phyloP scores from a whole-genome alignment of 768 basidiomycete species.

The Collybia sp. region DNA sequence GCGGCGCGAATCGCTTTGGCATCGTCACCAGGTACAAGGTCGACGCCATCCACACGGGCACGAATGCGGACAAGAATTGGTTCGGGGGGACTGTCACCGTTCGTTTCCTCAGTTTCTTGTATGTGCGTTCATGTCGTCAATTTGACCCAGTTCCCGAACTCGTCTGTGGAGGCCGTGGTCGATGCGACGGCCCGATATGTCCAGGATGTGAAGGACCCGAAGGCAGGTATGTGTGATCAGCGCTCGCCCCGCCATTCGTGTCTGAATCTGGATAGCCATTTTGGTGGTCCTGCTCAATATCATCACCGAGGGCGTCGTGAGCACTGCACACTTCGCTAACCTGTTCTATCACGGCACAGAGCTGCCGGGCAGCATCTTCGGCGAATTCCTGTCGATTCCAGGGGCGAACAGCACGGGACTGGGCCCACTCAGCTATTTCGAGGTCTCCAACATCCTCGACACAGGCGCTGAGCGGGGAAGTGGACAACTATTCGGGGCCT shows the following conservation, averaged over 20 bases:
- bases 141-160: slow-evolving; percentile 25
- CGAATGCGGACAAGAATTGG: slow-evolving; percentile 27
- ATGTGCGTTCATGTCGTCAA: too few species aligned
- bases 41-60: slow-evolving; percentile 32
- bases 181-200: slow-evolving; percentile 32
- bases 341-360: slow-evolving; percentile 32
- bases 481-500: slow-evolving; percentile 29
- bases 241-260: background rate
- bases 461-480: slow-evolving; percentile 21
- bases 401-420: slow-evolving; percentile 15
- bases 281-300: slow-evolving; percentile 18
- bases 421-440: slow-evolving; percentile 29
- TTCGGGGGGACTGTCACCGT: slow-evolving; percentile 35
- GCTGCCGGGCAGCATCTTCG: slow-evolving; percentile 27
- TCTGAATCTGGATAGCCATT: slow-evolving; percentile 14
- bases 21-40: slow-evolving; percentile 41
- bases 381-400: slow-evolving; percentile 34
- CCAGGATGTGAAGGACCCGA: slow-evolving; percentile 29
- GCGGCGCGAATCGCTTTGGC: slow-evolving; percentile 40
- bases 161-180: slow-evolving; percentile 30
- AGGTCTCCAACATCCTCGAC: slow-evolving; percentile 26
- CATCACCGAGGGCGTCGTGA: slow-evolving; percentile 14
- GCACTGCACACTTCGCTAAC: slow-evolving; percentile 19
- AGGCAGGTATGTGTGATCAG: slow-evolving; percentile 24
- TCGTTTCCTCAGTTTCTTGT: too few species aligned